phyloP scores from a whole-genome alignment of 768 basidiomycete genomes.

The Phaeotremella skinneri region DNA sequence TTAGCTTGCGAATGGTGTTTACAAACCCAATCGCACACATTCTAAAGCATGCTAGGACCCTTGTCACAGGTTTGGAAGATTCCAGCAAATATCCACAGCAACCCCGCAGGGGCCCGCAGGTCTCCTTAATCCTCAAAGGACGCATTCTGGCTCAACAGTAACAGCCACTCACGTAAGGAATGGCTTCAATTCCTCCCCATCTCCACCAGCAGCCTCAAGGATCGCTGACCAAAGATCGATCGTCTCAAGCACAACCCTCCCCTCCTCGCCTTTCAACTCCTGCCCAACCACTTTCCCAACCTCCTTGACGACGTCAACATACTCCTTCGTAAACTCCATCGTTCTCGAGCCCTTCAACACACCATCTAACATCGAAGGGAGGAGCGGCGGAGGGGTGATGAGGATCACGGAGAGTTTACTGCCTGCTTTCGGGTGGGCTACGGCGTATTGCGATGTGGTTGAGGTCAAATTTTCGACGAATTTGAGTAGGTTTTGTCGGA shows the following conservation, averaged over 20 bases:
- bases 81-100: too few relatives aligned
- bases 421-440: not conserved
- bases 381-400: slow-evolving; percentile 22
- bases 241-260: slow-evolving; percentile 22
- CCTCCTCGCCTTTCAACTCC: slow-evolving; percentile 18
- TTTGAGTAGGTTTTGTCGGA: slow-evolving; percentile 18
- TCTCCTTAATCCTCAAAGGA: too few relatives aligned
- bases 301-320: slow-evolving; percentile 12
- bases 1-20: too few relatives aligned
- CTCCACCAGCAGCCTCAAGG: slow-evolving; percentile 20
- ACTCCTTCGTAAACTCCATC: slow-evolving; percentile 5
- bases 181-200: slow-evolving; percentile 19
- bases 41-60: not conserved
- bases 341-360: slow-evolving; percentile 2
- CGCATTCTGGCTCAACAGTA: not conserved
- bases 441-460: slow-evolving; percentile 6
- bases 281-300: slow-evolving; percentile 13
- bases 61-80: too few relatives aligned
- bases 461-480: slow-evolving; percentile 29
- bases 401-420: slow-evolving; percentile 15
- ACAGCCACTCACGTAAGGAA: slow-evolving; percentile 16
- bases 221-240: slow-evolving; percentile 30
- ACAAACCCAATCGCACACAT: too few relatives aligned
- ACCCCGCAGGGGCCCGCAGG: too few relatives aligned
- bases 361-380: not conserved